Base-by-base conservation (phyloP, 2,329 filamentous ascomycete genomes). In the Diaporthe sp. region DNA sequence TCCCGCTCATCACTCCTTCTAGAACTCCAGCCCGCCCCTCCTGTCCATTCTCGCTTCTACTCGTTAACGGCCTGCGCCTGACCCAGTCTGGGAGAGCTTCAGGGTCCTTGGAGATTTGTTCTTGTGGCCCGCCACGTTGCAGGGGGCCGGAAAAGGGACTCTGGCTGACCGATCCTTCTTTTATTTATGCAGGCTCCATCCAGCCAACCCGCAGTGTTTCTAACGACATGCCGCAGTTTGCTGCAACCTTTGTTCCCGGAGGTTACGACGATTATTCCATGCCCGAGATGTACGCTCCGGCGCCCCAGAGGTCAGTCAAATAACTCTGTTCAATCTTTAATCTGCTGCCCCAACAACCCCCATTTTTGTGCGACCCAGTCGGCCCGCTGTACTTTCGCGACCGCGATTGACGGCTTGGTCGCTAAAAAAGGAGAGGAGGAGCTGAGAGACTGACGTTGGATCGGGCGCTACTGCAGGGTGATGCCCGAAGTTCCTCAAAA, bases 401-500 rank as follows among this genome's bases (percentile, higher is more conserved):
- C 53, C 31, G 71, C 71, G 61, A 73, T 73, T 73, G 71, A 61
- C 42, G 49, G 57, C 60, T 57, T 75, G 68, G 51, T 58, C 73
- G 70, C 71, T 71, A 65, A 67, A 72, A 72, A 77, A 62, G 76
- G 72, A 73, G 77, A 78, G 82, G 82, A 82, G 79, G 55, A 79
- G 65, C 65, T 46, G 65, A 55, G 22, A 68, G 65, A 82, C 84
- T 85, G 82, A 87, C 84, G 80, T 79, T 80, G 83, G 78, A 79
- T 80, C 79, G 78, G 76, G 77, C 78, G 80, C 80, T 82, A 60
- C 78, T 82, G 79, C 84, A 98, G 95, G 87, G 92, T 97, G 82
- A 98, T 96, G 92, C 94, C 95, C 83, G 95, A 98, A 89, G 95
- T 98, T 79, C 95, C 96, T 79, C 94, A 96, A 85, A 96, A 98